phyloP scores from a whole-genome alignment of 139 green algal genomes.

The Raphidocelis subcapitata region DNA sequence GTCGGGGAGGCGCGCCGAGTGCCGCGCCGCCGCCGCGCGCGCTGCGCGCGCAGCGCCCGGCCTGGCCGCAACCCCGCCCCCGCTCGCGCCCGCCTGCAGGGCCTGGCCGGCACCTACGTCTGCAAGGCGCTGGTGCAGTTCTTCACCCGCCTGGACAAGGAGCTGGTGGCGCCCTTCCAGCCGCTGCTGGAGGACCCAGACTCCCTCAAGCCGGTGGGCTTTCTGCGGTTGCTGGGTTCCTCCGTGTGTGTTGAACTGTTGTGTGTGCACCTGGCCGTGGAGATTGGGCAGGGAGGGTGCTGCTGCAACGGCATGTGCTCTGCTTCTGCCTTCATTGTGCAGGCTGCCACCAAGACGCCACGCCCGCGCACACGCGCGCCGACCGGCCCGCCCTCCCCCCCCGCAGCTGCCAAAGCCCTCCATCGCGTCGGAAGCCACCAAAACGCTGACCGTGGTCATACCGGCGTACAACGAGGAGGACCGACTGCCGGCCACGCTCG shows the following conservation, averaged over 20 bases:
- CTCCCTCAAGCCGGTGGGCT: slow-evolving; percentile 30
- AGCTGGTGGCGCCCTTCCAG: slow-evolving; percentile 14
- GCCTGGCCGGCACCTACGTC: slow-evolving; percentile 6
- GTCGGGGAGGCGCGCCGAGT: too few relatives aligned
- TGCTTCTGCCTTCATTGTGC: too few relatives aligned
- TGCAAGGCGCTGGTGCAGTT: slow-evolving; percentile 6
- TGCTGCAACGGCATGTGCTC: too few relatives aligned
- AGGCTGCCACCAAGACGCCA: too few relatives aligned
- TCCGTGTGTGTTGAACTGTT: slow-evolving; percentile 2
- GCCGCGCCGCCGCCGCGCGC: too few relatives aligned
- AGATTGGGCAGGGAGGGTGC: too few relatives aligned
- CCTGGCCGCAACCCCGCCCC: too few relatives aligned
- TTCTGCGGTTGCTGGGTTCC: neutral
- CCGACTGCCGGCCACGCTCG: slow-evolving; percentile 74
- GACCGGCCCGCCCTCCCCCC: neutral
- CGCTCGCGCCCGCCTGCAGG: slow-evolving; percentile 10
- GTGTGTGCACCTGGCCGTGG: neutral
- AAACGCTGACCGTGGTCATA: slow-evolving; percentile 78
- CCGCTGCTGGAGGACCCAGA: slow-evolving; percentile 42
- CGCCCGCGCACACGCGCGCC: neutral
- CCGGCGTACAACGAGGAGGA: slow-evolving; percentile 95
- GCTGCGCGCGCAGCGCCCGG: too few relatives aligned
- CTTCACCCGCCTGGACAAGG: slow-evolving; percentile 15
- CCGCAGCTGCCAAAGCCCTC: slow-evolving; percentile 58
- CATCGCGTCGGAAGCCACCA: slow-evolving; percentile 66